Evolutionary conservation across 305 asterid genomes (phyloP).

Genomic region (Plantago coronopus): DNA sequence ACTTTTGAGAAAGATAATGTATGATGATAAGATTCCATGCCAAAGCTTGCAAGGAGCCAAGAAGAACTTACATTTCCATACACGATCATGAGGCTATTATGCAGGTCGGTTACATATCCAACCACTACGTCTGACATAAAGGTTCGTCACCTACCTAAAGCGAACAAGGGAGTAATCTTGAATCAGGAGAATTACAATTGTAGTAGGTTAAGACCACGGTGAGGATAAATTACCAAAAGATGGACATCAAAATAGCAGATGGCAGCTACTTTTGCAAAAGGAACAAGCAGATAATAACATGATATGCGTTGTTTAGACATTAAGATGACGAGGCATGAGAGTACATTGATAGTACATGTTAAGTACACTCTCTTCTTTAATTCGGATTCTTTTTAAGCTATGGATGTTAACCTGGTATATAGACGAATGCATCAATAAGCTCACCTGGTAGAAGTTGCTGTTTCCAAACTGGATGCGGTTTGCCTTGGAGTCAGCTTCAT

Average conservation of each 20-base stretch:
- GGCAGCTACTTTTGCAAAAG: background rate
- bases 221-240: too few species aligned
- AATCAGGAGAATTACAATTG: background rate
- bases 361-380: background rate
- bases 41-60: background rate
- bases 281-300: too few species aligned
- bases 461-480: constrained; percentile 35
- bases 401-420: background rate
- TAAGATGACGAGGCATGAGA: background rate
- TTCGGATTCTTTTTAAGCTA: background rate
- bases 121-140: background rate
- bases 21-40: background rate
- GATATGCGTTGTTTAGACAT: too few species aligned
- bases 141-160: constrained; percentile 11
- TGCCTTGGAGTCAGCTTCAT: constrained; percentile 71
- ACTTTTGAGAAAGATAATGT: too few species aligned
- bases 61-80: background rate
- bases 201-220: background rate
- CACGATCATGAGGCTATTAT: background rate
- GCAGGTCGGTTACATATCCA: background rate
- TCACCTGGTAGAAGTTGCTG: constrained; percentile 31
- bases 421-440: background rate
- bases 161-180: background rate
- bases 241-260: background rate
- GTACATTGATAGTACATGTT: too few species aligned